phyloP scores from a whole-genome alignment of 2,329 filamentous ascomycete species.

The Chalara sp. region DNA sequence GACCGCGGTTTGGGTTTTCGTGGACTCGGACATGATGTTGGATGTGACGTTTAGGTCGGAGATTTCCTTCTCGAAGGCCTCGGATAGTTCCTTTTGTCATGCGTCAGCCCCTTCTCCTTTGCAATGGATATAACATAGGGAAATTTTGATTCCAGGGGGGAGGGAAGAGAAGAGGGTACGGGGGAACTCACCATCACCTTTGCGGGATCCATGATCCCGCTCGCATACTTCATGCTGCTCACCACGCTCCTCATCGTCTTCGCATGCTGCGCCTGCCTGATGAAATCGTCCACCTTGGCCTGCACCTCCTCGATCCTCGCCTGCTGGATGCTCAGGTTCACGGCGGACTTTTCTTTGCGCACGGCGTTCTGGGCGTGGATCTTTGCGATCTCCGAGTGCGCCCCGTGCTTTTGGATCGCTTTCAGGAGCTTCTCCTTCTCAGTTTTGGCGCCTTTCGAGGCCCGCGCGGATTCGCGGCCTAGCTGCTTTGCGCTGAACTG shows the following conservation, averaged over 20 bases:
- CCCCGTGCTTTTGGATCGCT: slow-evolving; percentile 46
- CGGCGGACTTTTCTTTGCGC: slow-evolving; percentile 54
- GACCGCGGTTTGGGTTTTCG: slow-evolving; percentile 67
- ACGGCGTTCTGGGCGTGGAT: slow-evolving; percentile 59
- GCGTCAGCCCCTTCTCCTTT: not conserved
- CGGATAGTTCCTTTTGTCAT: slow-evolving; percentile 39
- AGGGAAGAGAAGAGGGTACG: not conserved
- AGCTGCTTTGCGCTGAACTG: slow-evolving; percentile 57
- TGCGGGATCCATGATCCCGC: slow-evolving; percentile 58
- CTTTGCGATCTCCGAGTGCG: slow-evolving; percentile 53
- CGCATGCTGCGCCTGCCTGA: slow-evolving; percentile 39
- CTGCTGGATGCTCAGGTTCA: slow-evolving; percentile 50
- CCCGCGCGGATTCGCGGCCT: slow-evolving; percentile 54
- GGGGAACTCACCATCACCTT: slow-evolving; percentile 34
- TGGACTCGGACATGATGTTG: slow-evolving; percentile 70
- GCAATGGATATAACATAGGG: not conserved
- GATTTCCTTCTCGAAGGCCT: slow-evolving; percentile 53
- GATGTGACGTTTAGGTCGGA: slow-evolving; percentile 43
- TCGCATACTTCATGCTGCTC: slow-evolving; percentile 53
- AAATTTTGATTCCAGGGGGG: too few relatives aligned
- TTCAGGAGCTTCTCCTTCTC: slow-evolving; percentile 58
- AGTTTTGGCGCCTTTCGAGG: slow-evolving; percentile 51
- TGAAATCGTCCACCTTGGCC: slow-evolving; percentile 36
- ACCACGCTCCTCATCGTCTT: slow-evolving; percentile 59
- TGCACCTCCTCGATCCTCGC: slow-evolving; percentile 53